These are phyloP conservation scores for Phytophthora sp. DNA, from an alignment of 352 stramenopile species.

Conservation along the genomic window DNA sequence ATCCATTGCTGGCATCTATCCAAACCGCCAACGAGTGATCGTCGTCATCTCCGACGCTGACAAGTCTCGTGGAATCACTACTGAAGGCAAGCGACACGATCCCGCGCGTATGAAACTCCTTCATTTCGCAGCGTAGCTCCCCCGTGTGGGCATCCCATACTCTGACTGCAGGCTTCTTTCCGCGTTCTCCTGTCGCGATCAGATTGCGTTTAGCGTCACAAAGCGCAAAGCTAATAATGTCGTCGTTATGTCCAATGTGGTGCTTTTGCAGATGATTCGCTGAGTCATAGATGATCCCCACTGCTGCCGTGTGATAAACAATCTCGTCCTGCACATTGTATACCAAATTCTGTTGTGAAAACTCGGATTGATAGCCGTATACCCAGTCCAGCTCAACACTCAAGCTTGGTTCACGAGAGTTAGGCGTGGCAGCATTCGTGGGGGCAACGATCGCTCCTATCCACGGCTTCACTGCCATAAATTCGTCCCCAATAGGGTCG, in stretches of 20 bases:
- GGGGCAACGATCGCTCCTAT: constrained; percentile 81
- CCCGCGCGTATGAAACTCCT: constrained; percentile 70
- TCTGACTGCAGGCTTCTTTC: constrained; percentile 74
- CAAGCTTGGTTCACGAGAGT: constrained; percentile 66
- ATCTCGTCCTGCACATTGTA: constrained; percentile 80
- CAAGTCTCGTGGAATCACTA: constrained; percentile 54
- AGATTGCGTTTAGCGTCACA: constrained; percentile 61
- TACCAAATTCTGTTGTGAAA: constrained; percentile 80
- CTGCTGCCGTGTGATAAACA: constrained; percentile 88
- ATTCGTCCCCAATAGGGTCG: constrained; percentile 74
- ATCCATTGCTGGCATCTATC: constrained; percentile 68
- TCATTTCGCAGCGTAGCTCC: constrained; percentile 63
- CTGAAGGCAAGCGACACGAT: constrained; percentile 79
- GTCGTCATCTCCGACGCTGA: constrained; percentile 82
- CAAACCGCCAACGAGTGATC: constrained; percentile 86
- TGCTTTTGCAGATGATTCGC: constrained; percentile 80
- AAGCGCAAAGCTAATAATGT: constrained; percentile 87
- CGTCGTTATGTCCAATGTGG: constrained; percentile 83
- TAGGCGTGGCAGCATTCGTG: constrained; percentile 69
- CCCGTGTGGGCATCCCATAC: constrained; percentile 88
- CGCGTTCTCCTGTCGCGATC: constrained; percentile 88
- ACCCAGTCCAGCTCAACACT: constrained; percentile 84
- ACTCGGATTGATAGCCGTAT: constrained; percentile 80
- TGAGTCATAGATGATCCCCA: constrained; percentile 85
- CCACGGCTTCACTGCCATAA: constrained; percentile 92